Percentiles rank a stretch among this genome's conserved stretches.
These are phyloP conservation scores for Erysimum cheiri DNA, from an alignment of 441 rosid genomes.

Conservation along the genomic window DNA sequence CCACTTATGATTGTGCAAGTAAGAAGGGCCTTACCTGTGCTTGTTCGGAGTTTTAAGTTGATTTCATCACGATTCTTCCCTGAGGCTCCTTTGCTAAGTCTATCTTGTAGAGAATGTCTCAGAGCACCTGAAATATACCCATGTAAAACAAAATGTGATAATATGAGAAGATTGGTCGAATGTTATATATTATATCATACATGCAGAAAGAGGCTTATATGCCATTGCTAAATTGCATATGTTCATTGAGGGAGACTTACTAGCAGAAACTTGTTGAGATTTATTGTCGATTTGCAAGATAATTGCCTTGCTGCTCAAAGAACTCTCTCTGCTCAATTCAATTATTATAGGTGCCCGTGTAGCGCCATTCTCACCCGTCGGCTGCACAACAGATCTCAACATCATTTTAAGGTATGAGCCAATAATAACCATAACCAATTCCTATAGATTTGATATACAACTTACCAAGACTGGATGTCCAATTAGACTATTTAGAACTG, in stretches of 20 bases:
- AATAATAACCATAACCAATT: slow-evolving; percentile 19
- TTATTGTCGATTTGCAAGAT: slow-evolving; percentile 72
- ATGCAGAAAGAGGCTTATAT: slow-evolving; percentile 25
- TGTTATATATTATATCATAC: slow-evolving; percentile 18
- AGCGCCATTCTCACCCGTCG: slow-evolving; percentile 88
- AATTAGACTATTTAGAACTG: slow-evolving; percentile 68
- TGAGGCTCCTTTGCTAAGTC: slow-evolving; percentile 71
- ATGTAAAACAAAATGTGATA: slow-evolving; percentile 26
- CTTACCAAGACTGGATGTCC: slow-evolving; percentile 83
- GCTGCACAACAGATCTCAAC: slow-evolving; percentile 47
- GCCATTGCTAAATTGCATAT: slow-evolving; percentile 18
- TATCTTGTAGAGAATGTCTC: slow-evolving; percentile 76
- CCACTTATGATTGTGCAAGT: slow-evolving; percentile 15
- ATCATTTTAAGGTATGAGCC: background rate
- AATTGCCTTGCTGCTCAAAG: slow-evolving; percentile 71
- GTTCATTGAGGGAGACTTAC: slow-evolving; percentile 49
- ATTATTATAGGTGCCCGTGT: slow-evolving; percentile 76
- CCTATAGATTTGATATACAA: slow-evolving; percentile 26
- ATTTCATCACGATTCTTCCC: slow-evolving; percentile 73
- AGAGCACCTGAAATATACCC: slow-evolving; percentile 60
- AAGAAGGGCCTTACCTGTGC: slow-evolving; percentile 56
- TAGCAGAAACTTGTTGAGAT: slow-evolving; percentile 79
- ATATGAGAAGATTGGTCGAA: slow-evolving; percentile 18
- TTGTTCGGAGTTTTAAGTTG: slow-evolving; percentile 73
- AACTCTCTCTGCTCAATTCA: slow-evolving; percentile 60